Evolutionary conservation across 805 yeast species (phyloP).

Genomic region (Candida ortonii): DNA sequence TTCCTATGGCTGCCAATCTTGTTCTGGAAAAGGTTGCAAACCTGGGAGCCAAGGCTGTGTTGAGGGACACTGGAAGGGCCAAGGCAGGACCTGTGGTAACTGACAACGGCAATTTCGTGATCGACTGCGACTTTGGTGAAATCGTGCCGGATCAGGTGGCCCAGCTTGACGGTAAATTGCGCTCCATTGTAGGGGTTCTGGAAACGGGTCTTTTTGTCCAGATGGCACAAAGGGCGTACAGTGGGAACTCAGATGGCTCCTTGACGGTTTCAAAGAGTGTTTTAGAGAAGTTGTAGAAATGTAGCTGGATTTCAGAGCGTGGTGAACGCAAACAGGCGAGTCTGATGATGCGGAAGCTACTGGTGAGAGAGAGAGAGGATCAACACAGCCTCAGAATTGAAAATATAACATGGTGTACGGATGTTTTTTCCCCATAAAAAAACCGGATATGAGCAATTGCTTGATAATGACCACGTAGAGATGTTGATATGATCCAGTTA

Average conservation of each 20-base stretch:
- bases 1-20: conserved; percentile 79
- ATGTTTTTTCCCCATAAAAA: too few species aligned
- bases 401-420: too few species aligned
- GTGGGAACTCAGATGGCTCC: conserved; percentile 79
- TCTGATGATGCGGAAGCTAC: too few species aligned
- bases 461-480: too few species aligned
- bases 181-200: conserved; percentile 84
- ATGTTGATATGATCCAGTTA: too few species aligned
- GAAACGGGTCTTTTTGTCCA: conserved; percentile 88
- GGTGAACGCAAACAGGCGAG: too few species aligned
- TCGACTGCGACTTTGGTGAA: conserved; percentile 89
- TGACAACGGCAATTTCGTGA: conserved; percentile 88
- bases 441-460: too few species aligned
- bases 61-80: conserved; percentile 83
- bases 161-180: conserved; percentile 59
- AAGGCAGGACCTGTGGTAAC: conserved; percentile 98
- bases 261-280: conserved; percentile 11
- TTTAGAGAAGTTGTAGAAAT: conserved; percentile 6
- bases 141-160: conserved; percentile 47
- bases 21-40: conserved; percentile 58
- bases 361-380: too few species aligned
- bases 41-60: conserved; percentile 61
- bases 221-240: conserved; percentile 77
- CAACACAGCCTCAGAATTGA: too few species aligned
- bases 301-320: too few species aligned